Percentiles rank a stretch among this genome's conserved stretches.
Conservation (phyloP, 1,139 yeast species). For the Kurtzmaniella quercitrusa region DNA sequence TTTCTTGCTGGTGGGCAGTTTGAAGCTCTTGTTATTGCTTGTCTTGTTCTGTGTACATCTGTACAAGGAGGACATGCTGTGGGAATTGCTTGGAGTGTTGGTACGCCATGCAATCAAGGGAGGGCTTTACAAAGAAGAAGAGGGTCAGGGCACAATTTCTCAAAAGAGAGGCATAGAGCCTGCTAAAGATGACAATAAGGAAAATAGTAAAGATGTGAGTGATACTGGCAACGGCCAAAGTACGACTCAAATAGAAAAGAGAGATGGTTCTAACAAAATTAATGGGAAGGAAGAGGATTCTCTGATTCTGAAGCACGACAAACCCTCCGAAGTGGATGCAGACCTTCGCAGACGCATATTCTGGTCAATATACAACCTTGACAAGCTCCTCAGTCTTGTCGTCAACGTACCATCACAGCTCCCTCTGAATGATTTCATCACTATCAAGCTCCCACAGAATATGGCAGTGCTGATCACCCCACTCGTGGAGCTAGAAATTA, state of each 20-base stretch:
- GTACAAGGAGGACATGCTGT: constrained; percentile 22
- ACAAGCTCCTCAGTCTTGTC: constrained; percentile 34
- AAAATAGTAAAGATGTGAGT: no score
- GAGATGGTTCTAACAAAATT: background rate
- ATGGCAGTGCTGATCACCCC: constrained; percentile 11
- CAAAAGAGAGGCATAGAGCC: background rate
- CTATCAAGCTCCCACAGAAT: constrained; percentile 15
- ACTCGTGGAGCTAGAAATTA: constrained; percentile 19
- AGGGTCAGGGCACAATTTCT: background rate
- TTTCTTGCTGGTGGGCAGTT: constrained; percentile 18
- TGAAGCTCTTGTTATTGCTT: constrained; percentile 26
- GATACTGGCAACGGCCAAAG: no score
- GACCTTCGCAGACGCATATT: constrained; percentile 22
- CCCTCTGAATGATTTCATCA: constrained; percentile 21
- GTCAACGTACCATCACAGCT: constrained; percentile 32
- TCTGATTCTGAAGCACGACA: constrained; percentile 5
- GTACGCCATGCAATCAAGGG: constrained; percentile 24
- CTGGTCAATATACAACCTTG: constrained; percentile 39
- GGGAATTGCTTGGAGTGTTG: constrained; percentile 35
- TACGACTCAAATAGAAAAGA: no score
- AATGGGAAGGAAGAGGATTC: constrained; percentile 5
- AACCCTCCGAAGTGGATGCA: background rate
- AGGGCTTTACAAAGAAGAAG: constrained; percentile 16
- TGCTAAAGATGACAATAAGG: background rate
- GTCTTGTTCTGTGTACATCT: constrained; percentile 27